Evolutionary conservation across 2,329 filamentous ascomycete genomes (phyloP).

Genomic region (Didymella segeticola): DNA sequence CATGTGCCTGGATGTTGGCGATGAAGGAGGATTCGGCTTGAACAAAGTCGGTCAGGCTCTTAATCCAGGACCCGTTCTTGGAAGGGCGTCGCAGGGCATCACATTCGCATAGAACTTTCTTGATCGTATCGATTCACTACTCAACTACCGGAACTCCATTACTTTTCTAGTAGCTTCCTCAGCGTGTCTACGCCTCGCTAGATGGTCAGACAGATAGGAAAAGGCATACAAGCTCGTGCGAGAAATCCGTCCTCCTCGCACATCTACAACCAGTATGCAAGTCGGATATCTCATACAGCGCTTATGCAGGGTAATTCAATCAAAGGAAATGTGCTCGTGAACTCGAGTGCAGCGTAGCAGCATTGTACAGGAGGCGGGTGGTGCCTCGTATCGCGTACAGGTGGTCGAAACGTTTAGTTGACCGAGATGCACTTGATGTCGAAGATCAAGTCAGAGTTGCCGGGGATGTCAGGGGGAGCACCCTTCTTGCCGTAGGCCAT

Average conservation of each 20-base stretch:
- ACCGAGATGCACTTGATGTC: conserved; percentile 67
- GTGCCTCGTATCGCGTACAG: conserved; percentile 19
- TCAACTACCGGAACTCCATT: conserved; percentile 30
- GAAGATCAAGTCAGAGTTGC: conserved; percentile 90
- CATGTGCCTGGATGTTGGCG: too few species aligned
- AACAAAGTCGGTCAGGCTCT: too few species aligned
- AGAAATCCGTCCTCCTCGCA: conserved; percentile 54
- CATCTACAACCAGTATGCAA: conserved; percentile 47
- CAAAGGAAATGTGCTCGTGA: conserved; percentile 22
- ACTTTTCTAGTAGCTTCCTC: conserved; percentile 50
- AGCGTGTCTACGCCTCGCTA: conserved; percentile 45
- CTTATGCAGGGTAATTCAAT: conserved; percentile 43
- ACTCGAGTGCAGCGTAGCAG: conserved; percentile 39
- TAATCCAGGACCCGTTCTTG: too few species aligned
- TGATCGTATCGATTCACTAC: not conserved
- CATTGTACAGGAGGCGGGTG: conserved; percentile 35
- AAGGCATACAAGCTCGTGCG: conserved; percentile 25
- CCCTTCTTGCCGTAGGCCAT: conserved; percentile 87
- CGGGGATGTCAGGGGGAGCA: conserved; percentile 80
- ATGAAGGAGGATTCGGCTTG: too few species aligned
- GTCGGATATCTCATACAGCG: conserved; percentile 50
- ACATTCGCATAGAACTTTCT: not conserved
- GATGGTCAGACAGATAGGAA: conserved; percentile 31
- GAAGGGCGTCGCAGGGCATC: too few species aligned
- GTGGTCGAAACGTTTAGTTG: conserved; percentile 44